phyloP scores from a whole-genome alignment of 257 asterid species.

The Lavandula angustifolia region DNA sequence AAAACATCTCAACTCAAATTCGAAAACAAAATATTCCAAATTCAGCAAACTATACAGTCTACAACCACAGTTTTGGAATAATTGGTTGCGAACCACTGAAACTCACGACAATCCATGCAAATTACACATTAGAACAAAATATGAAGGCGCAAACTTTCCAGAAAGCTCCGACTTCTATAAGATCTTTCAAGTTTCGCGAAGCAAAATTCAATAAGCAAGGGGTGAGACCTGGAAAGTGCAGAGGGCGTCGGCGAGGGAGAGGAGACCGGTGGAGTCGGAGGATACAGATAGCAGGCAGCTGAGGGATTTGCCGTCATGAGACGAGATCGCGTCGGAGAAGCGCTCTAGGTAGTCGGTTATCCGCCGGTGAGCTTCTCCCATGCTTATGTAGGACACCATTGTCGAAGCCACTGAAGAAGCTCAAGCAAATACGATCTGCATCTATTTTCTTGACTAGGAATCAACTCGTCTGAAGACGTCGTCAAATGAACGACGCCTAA shows the following conservation, averaged over 20 bases:
- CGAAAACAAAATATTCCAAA: neutral
- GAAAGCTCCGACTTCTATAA: neutral
- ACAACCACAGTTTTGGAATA: slow-evolving; percentile 5
- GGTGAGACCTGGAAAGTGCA: slow-evolving; percentile 71
- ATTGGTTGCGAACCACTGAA: neutral
- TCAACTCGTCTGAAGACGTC: too few relatives aligned
- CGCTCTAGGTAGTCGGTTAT: slow-evolving; percentile 51
- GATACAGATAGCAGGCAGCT: slow-evolving; percentile 76
- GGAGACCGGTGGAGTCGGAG: slow-evolving; percentile 39
- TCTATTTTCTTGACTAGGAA: neutral
- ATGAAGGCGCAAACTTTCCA: slow-evolving; percentile 16
- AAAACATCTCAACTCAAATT: neutral
- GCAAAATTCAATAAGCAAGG: neutral
- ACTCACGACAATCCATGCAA: slow-evolving; percentile 6
- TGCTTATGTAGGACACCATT: slow-evolving; percentile 60
- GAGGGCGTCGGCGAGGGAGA: slow-evolving; percentile 70
- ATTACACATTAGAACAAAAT: neutral
- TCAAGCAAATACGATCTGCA: neutral
- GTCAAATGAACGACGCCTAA: too few relatives aligned
- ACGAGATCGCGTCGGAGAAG: slow-evolving; percentile 20
- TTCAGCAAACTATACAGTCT: slow-evolving; percentile 21
- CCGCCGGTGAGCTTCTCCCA: slow-evolving; percentile 55
- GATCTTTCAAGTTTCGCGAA: neutral
- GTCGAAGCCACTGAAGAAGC: slow-evolving; percentile 27
- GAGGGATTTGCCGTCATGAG: slow-evolving; percentile 74